These are phyloP conservation scores for Fusarium avenaceum DNA, from an alignment of 2,329 filamentous ascomycete species.

Conservation along the genomic window DNA sequence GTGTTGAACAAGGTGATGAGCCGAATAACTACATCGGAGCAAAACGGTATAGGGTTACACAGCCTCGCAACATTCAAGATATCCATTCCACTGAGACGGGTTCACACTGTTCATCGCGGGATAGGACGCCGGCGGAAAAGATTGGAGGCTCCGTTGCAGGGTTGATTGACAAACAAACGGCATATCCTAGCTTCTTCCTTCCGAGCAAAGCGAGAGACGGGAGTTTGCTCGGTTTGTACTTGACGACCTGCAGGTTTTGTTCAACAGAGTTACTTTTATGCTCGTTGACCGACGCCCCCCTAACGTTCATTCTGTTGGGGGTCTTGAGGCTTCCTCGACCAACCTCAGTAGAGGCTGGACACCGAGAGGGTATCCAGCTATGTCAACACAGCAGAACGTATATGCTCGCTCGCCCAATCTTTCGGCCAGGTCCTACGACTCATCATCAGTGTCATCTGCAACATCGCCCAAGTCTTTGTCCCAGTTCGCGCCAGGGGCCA, in stretches of 20 bases:
- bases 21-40: constrained; percentile 40
- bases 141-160: constrained; percentile 34
- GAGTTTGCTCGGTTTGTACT: constrained; percentile 35
- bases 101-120: constrained; percentile 34
- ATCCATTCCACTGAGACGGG: constrained; percentile 32
- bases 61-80: constrained; percentile 37
- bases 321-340: constrained; percentile 36
- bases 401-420: constrained; percentile 73
- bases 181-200: constrained; percentile 31
- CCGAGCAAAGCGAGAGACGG: constrained; percentile 32
- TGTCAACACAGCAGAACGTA: constrained; percentile 69
- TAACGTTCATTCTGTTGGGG: constrained; percentile 37
- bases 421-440: constrained; percentile 73
- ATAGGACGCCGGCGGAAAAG: constrained; percentile 32
- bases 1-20: constrained; percentile 40
- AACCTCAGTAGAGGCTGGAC: constrained; percentile 34
- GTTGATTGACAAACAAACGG: constrained; percentile 43
- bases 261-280: constrained; percentile 46
- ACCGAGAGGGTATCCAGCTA: constrained; percentile 49
- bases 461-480: constrained; percentile 69
- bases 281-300: constrained; percentile 43
- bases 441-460: constrained; percentile 72
- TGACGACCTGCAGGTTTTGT: constrained; percentile 38
- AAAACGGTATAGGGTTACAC: constrained; percentile 43
- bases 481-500: constrained; percentile 65